A percentile compares a stretch with the other conserved stretches of the same genome.
Conservation (phyloP, 495 filamentous ascomycete genomes). For the Xeromyces bisporus region DNA sequence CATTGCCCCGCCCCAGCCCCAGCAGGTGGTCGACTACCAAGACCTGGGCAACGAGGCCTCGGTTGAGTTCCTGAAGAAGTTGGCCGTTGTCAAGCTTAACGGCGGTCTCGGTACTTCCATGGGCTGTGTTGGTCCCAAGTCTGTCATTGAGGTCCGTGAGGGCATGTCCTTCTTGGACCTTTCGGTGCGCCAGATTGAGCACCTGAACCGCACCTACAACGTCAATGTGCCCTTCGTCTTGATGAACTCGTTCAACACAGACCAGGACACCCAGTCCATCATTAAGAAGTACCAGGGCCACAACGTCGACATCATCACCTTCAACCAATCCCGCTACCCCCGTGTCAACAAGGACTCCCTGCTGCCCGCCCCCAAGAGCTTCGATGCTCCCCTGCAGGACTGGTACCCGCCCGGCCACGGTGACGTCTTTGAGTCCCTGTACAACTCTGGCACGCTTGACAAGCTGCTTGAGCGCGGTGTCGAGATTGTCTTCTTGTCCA, state of each 20-base stretch:
- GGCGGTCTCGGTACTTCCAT: constrained; percentile 98
- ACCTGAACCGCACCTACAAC: constrained; percentile 92
- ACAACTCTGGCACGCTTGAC: constrained; percentile 97
- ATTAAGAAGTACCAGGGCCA: constrained; percentile 99
- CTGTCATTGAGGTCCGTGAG: constrained; percentile 98
- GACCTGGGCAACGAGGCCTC: constrained; percentile 71
- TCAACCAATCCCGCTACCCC: constrained; percentile 98
- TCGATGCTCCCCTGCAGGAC: constrained; percentile 75
- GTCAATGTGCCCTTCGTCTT: constrained; percentile 97
- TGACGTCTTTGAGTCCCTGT: constrained; percentile 98
- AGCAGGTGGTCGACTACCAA: constrained; percentile 88
- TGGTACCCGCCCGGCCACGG: constrained; percentile 99
- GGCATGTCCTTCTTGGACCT: constrained; percentile 99
- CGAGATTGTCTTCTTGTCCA: constrained; percentile 97
- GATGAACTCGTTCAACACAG: constrained; percentile 99
- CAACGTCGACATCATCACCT: constrained; percentile 97
- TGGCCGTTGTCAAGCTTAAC: constrained; percentile 97
- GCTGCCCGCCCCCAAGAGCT: constrained; percentile 83
- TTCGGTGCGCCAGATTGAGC: constrained; percentile 97
- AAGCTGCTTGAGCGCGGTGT: constrained; percentile 86
- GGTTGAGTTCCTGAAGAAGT: constrained; percentile 87
- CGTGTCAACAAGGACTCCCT: constrained; percentile 96
- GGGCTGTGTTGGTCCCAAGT: constrained; percentile 98
- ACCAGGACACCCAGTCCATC: constrained; percentile 93
- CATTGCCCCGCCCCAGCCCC: constrained; percentile 77